These are phyloP conservation scores for Lentinus polychrous DNA, from an alignment of 1,284 basidiomycete species.

Conservation along the genomic window DNA sequence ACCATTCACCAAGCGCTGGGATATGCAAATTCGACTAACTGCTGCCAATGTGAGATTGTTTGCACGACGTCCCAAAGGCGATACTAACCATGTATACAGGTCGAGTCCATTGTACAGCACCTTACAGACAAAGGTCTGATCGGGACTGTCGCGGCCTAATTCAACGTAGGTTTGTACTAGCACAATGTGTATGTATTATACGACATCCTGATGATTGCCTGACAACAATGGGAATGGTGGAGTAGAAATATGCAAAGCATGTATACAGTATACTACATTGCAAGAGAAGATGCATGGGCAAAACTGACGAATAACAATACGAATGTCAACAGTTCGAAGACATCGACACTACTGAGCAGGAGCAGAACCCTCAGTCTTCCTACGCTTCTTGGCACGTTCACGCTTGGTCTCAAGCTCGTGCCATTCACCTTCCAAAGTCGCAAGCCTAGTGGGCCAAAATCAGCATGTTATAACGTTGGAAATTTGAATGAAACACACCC, in stretches of 20 bases:
- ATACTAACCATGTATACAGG: constrained; percentile 33
- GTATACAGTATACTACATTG: constrained; percentile 20
- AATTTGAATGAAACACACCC: constrained; percentile 49
- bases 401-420: constrained; percentile 89
- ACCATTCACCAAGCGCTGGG: constrained; percentile 87
- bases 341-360: constrained; percentile 9
- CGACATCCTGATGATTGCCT: constrained; percentile 14
- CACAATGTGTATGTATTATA: constrained; percentile 13
- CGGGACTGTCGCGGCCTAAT: constrained; percentile 27
- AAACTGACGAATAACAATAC: constrained; percentile 12
- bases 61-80: neutral
- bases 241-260: constrained; percentile 9
- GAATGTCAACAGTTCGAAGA: constrained; percentile 7
- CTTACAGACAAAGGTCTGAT: constrained; percentile 65
- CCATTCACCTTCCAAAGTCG: constrained; percentile 86
- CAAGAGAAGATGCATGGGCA: constrained; percentile 6
- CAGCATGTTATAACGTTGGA: constrained; percentile 10
- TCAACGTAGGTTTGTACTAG: constrained; percentile 11
- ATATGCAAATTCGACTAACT: constrained; percentile 80
- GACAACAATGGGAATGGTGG: constrained; percentile 1
- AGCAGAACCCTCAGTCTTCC: constrained; percentile 37
- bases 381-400: constrained; percentile 72
- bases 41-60: constrained; percentile 65
- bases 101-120: constrained; percentile 76
- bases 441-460: constrained; percentile 40